Percentiles rank a stretch among this genome's conserved stretches.
Evolutionary conservation across 306 rosid genomes (phyloP).

Genomic region (Malus orientalis): DNA sequence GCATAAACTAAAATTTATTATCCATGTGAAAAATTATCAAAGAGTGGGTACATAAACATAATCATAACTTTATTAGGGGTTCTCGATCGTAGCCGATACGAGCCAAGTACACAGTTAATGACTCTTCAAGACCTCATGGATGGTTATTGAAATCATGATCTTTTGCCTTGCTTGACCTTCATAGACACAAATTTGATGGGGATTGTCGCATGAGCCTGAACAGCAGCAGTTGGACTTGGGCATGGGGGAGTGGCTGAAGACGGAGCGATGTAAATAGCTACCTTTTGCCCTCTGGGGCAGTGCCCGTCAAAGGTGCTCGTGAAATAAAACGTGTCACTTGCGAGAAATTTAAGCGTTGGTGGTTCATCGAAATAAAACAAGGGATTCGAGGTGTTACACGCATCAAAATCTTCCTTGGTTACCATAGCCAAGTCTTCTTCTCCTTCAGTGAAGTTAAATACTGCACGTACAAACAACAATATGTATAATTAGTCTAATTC

Average conservation of each 20-base stretch:
- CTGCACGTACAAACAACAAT: conserved; percentile 7
- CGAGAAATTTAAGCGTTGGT: background rate
- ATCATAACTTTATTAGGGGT: background rate
- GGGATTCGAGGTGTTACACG: background rate
- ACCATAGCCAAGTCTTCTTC: conserved; percentile 2
- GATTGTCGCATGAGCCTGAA: background rate
- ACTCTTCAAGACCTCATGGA: background rate
- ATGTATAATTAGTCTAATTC: no score
- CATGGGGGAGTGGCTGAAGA: background rate
- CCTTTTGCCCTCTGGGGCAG: conserved; percentile 46
- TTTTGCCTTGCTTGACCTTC: background rate
- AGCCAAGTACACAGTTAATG: no score
- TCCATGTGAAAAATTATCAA: no score
- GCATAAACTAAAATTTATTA: no score
- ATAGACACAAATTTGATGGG: background rate
- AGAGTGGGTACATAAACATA: no score
- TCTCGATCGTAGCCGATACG: background rate
- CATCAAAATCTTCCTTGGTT: background rate
- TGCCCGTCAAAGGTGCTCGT: conserved; percentile 26
- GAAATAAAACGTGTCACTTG: conserved; percentile 15
- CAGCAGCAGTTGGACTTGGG: background rate
- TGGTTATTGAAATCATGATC: background rate
- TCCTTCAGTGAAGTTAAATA: conserved; percentile 4
- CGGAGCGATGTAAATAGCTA: conserved; percentile 22
- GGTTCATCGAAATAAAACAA: background rate